Conservation (phyloP, 257 asterid genomes). For the Penstemon davidsonii region DNA sequence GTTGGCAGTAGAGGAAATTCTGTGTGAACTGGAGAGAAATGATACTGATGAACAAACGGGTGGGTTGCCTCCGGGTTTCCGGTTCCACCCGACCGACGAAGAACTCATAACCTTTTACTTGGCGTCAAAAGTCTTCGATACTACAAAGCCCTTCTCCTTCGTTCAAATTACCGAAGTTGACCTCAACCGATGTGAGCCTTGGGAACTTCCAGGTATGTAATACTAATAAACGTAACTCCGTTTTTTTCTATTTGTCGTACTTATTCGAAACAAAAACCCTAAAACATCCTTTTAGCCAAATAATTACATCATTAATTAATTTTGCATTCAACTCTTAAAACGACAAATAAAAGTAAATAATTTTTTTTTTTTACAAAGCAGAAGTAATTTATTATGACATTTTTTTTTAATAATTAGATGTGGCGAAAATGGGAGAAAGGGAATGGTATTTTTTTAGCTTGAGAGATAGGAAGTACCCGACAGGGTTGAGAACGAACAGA, state of each 20-base stretch:
- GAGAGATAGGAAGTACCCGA: conserved; percentile 81
- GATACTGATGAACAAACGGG: conserved; percentile 35
- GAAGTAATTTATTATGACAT: too few species aligned
- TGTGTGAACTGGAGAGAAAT: conserved; percentile 55
- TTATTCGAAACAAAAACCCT: too few species aligned
- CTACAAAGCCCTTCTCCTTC: conserved; percentile 32
- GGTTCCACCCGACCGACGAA: conserved; percentile 87
- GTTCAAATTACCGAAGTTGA: conserved; percentile 69
- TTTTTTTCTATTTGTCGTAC: too few species aligned
- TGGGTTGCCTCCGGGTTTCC: conserved; percentile 76
- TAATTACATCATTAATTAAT: too few species aligned
- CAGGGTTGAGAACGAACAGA: conserved; percentile 77
- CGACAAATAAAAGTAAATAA: too few species aligned
- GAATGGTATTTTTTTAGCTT: conserved; percentile 89
- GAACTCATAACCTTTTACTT: conserved; percentile 76
- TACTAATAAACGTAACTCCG: too few species aligned
- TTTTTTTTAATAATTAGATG: conserved; percentile 25
- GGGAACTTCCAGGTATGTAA: conserved; percentile 82
- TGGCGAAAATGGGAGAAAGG: conserved; percentile 75
- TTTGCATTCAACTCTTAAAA: too few species aligned
- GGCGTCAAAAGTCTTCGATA: conserved; percentile 70
- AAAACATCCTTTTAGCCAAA: too few species aligned
- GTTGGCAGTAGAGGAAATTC: conserved; percentile 64
- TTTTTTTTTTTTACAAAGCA: too few species aligned
- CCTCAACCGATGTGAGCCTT: conserved; percentile 82